Conservation (phyloP, 1,284 basidiomycete species). For the Ceratobasidium sp. region DNA sequence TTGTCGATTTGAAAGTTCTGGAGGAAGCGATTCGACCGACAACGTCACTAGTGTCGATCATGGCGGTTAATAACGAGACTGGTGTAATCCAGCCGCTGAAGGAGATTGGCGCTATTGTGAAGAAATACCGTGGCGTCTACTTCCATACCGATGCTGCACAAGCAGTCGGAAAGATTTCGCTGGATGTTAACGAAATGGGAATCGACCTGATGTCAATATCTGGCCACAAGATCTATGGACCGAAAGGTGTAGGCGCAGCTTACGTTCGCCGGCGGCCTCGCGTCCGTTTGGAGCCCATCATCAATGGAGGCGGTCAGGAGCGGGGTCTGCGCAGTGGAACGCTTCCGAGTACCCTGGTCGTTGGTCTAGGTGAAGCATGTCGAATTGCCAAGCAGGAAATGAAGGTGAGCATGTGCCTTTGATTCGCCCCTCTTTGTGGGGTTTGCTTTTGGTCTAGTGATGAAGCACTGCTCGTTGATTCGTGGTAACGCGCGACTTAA, state of each 20-base stretch:
- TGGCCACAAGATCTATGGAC: constrained; percentile 98
- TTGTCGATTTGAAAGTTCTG: constrained; percentile 80
- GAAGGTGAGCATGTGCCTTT: constrained; percentile 70
- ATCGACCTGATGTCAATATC: constrained; percentile 97
- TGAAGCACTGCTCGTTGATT: constrained; percentile 35
- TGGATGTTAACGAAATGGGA: constrained; percentile 96
- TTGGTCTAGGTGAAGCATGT: constrained; percentile 96
- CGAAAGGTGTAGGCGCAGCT: constrained; percentile 95
- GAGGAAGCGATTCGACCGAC: constrained; percentile 85
- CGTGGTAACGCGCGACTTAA: constrained; percentile 31
- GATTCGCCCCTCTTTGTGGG: constrained; percentile 24
- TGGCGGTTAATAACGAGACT: constrained; percentile 99
- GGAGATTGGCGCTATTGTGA: constrained; percentile 89
- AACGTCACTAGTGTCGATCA: constrained; percentile 90
- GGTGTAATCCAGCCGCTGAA: constrained; percentile 98
- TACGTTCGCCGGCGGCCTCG: constrained; percentile 94
- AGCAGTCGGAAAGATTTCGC: constrained; percentile 88
- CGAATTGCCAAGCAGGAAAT: constrained; percentile 93
- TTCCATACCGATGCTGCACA: constrained; percentile 99
- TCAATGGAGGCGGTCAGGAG: constrained; percentile 98
- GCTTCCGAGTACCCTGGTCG: constrained; percentile 87
- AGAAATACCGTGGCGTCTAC: constrained; percentile 87
- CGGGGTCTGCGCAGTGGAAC: constrained; percentile 95
- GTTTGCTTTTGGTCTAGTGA: constrained; percentile 10
- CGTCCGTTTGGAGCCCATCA: constrained; percentile 93